Conservation (phyloP, 139 green algal genomes). For the Deuterostichococcus epilithicus region DNA sequence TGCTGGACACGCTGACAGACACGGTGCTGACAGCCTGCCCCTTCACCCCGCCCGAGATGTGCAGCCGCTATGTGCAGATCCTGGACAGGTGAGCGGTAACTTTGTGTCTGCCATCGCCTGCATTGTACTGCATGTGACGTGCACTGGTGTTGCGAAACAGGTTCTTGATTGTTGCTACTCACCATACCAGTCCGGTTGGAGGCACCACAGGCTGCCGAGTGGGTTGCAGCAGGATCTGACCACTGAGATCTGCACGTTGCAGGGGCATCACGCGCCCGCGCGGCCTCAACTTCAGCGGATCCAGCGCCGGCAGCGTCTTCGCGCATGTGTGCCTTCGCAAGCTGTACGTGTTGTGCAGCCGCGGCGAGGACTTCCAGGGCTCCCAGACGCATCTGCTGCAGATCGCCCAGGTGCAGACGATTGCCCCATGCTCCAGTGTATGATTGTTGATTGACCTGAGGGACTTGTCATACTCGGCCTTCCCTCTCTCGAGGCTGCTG, state of each 20-base stretch:
- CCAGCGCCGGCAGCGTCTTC: constrained; percentile 49
- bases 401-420: constrained; percentile 55
- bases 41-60: neutral
- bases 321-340: constrained; percentile 73
- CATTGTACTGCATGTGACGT: no score
- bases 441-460: no score
- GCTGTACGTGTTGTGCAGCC: constrained; percentile 78
- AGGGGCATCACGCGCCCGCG: constrained; percentile 21
- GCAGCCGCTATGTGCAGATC: neutral
- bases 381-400: constrained; percentile 36
- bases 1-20: constrained; percentile 76
- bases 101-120: no score
- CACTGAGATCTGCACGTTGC: no score
- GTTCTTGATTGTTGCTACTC: no score
- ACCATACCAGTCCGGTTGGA: no score
- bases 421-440: no score
- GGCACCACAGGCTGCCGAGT: no score
- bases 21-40: constrained; percentile 46
- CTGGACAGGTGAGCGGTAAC: neutral
- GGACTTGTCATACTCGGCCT: no score
- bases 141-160: no score
- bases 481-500: no score
- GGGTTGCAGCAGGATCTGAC: no score
- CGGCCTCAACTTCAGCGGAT: constrained; percentile 18
- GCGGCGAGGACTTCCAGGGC: constrained; percentile 31